Percentiles rank a stretch among this genome's conserved stretches.
Evolutionary conservation across 306 rosid genomes (phyloP).

Genomic region (Prunus mume): DNA sequence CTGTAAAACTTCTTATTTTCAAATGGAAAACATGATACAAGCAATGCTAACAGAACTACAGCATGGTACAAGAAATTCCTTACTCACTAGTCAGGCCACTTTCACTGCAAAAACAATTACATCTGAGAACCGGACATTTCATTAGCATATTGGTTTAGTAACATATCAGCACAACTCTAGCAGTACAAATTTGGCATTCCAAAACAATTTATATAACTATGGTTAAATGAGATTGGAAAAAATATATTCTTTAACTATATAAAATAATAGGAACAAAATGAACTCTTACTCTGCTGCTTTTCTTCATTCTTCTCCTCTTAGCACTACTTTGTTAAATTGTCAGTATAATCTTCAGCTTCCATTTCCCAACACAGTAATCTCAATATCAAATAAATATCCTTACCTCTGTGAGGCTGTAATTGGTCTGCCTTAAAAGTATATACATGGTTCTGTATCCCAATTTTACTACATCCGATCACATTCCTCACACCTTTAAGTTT

Average conservation of each 20-base stretch:
- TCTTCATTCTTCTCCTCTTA: neutral
- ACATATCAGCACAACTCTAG: neutral
- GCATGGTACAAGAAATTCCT: neutral
- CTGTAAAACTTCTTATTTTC: neutral
- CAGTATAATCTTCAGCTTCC: slow-evolving; percentile 40
- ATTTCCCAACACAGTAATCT: slow-evolving; percentile 58
- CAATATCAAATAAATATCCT: slow-evolving; percentile 47
- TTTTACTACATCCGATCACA: slow-evolving; percentile 57
- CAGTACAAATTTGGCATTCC: neutral
- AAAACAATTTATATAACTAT: neutral
- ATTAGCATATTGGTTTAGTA: neutral
- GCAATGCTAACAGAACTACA: neutral
- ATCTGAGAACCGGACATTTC: neutral
- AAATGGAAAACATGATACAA: neutral
- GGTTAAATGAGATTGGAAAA: neutral
- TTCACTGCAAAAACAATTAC: neutral
- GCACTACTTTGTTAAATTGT: neutral
- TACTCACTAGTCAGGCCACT: neutral
- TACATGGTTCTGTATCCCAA: slow-evolving; percentile 51
- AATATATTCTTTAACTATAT: neutral
- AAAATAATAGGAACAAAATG: neutral
- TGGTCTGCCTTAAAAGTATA: slow-evolving; percentile 56
- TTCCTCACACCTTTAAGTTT: slow-evolving; percentile 34
- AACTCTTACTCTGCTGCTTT: neutral
- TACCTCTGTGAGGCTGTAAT: slow-evolving; percentile 55